Evolutionary conservation across 140 eudicot genomes (phyloP).

Genomic region (Oenanthe javanica): DNA sequence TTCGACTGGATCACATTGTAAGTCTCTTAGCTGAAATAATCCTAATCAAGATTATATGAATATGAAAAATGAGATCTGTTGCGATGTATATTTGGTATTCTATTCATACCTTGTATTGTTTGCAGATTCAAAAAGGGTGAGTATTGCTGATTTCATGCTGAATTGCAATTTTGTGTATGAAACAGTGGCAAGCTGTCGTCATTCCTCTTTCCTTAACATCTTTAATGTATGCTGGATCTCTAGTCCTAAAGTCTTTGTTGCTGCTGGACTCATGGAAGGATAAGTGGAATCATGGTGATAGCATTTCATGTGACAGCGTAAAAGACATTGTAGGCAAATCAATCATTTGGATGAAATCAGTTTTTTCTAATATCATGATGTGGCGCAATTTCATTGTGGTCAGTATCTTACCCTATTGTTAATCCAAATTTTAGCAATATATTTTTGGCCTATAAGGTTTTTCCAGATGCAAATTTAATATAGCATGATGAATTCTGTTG

Average conservation of each 20-base stretch:
- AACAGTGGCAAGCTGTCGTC: too few relatives aligned
- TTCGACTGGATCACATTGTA: conserved; percentile 65
- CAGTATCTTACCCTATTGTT: conserved; percentile 23
- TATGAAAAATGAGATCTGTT: not conserved
- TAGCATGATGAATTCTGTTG: not conserved
- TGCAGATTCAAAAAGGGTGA: too few relatives aligned
- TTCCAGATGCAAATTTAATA: not conserved
- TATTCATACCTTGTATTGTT: too few relatives aligned
- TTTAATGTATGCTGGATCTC: too few relatives aligned
- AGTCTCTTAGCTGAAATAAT: conserved; percentile 19
- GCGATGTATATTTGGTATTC: not conserved
- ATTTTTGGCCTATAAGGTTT: not conserved
- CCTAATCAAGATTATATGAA: not conserved
- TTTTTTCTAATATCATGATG: conserved; percentile 35
- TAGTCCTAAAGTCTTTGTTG: conserved; percentile 16
- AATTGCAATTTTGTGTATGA: too few relatives aligned
- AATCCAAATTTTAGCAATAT: not conserved
- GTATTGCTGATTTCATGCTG: too few relatives aligned
- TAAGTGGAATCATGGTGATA: conserved; percentile 14
- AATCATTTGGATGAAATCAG: conserved; percentile 27
- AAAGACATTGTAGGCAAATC: conserved; percentile 20
- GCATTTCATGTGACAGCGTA: conserved; percentile 22
- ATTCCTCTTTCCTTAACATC: too few relatives aligned
- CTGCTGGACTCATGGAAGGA: conserved; percentile 44
- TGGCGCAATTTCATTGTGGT: conserved; percentile 95